phyloP scores from a whole-genome alignment of 306 rosid species.

The Quercus mongolica region DNA sequence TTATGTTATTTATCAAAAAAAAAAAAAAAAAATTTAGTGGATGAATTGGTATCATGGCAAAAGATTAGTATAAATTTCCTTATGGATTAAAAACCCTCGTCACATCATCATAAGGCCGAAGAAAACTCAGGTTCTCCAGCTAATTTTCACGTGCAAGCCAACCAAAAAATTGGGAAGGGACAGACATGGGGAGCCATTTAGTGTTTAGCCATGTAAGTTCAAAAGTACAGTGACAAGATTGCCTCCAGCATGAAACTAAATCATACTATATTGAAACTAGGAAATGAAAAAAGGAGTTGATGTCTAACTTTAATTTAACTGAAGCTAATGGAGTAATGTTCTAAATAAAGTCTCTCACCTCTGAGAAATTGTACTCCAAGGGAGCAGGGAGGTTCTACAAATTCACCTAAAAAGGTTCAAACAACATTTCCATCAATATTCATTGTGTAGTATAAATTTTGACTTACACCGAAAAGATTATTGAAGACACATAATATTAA shows the following conservation, averaged over 20 bases:
- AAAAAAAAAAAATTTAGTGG: background rate
- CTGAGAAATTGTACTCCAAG: background rate
- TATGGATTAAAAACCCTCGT: background rate
- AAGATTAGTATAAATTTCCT: background rate
- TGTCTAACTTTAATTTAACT: background rate
- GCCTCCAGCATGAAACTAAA: background rate
- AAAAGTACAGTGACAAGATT: background rate
- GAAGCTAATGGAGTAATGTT: background rate
- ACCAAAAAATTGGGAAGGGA: too few species aligned
- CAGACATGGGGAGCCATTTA: background rate
- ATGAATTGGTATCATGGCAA: slow-evolving; percentile 7
- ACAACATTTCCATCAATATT: background rate
- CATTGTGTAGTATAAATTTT: background rate
- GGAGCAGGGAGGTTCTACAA: background rate
- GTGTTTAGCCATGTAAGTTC: background rate
- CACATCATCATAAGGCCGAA: background rate
- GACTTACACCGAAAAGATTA: background rate
- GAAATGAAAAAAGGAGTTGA: background rate
- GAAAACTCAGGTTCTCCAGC: background rate
- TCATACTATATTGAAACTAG: background rate
- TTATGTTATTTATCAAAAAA: too few species aligned
- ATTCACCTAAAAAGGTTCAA: background rate
- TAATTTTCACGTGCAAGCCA: background rate
- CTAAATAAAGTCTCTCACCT: background rate
- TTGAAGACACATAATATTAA: too few species aligned